Evolutionary conservation across 169 alveolate genomes (phyloP).

Genomic region (Miamiensis avidus): DNA sequence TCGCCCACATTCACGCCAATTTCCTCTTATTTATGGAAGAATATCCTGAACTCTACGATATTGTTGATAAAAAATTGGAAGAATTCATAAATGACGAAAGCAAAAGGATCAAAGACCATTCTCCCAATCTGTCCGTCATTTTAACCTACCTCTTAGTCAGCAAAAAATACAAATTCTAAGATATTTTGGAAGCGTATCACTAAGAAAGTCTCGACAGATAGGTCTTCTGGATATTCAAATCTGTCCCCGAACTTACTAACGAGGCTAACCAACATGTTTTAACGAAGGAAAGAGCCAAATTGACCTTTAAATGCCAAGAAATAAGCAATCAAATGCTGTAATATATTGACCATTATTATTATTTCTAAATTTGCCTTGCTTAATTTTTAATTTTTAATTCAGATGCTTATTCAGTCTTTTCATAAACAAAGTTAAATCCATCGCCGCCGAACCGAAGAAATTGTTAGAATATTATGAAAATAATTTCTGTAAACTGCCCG

Average conservation of each 20-base stretch:
- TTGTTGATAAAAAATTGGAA: slow-evolving; percentile 58
- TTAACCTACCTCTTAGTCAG: slow-evolving; percentile 57
- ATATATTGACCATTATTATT: slow-evolving; percentile 15
- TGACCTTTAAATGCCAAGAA: slow-evolving; percentile 68
- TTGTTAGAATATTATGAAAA: slow-evolving; percentile 22
- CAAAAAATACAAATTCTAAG: slow-evolving; percentile 57
- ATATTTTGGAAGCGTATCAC: slow-evolving; percentile 62
- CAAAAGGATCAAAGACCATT: slow-evolving; percentile 65
- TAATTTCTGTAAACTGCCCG: slow-evolving; percentile 22
- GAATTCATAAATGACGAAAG: slow-evolving; percentile 68
- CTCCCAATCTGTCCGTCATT: slow-evolving; percentile 74
- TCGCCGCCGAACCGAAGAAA: too few relatives aligned
- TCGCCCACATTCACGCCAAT: slow-evolving; percentile 60
- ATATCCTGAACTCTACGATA: slow-evolving; percentile 64
- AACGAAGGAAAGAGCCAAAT: slow-evolving; percentile 65
- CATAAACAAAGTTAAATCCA: slow-evolving; percentile 20
- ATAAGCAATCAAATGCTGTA: slow-evolving; percentile 72
- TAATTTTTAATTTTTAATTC: neutral
- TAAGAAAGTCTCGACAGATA: slow-evolving; percentile 79
- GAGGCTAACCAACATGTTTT: slow-evolving; percentile 50
- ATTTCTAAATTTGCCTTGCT: neutral
- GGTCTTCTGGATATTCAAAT: slow-evolving; percentile 82
- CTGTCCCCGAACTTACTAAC: slow-evolving; percentile 69
- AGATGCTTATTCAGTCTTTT: slow-evolving; percentile 36
- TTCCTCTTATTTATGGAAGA: slow-evolving; percentile 60